Evolutionary conservation across 1,284 basidiomycete species (phyloP), one percentile per base, ranked within the genome.

Genomic region (Athelia sp.): DNA sequence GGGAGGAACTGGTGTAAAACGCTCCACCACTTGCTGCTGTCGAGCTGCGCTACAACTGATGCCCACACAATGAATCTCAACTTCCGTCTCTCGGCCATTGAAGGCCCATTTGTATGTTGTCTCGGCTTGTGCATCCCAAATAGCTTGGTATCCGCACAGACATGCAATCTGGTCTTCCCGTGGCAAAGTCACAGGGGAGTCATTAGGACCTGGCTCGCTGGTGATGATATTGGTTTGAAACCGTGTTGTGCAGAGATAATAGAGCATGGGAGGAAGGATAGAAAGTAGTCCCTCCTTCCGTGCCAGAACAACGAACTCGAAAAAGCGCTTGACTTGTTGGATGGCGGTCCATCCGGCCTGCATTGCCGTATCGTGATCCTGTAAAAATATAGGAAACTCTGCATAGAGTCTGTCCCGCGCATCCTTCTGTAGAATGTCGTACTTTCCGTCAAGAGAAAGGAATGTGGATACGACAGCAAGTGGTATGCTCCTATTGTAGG

Each of bases 381-480:
- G 43, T 44, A 23, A n/a, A n/a, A n/a, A n/a, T n/a, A 22, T 10
- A 18, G 43, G 43, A 44, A 22, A 6, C 4, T 22, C 24, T n/a
- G 6, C 21, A 44, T 8, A 26, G 19, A 44, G 10, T 10, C 43
- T 21, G 18, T n/a, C 8, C 8, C 50, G 15, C n/a, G n/a, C n/a
- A n/a, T 3, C 50, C 54, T 34, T 52, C 53, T 24, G 26, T 24
- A 17, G 22, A 35, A 52, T 22, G 9, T 48, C n/a, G 34, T 56
- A 56, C 38, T 56, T 54, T 11, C 23, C 31, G 29, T 48, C 52
- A 11, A 56, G 26, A 11, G 42, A 26, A 14, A 52, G 44, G 15
- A 50, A 26, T 21, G 52, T 48, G 11, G 45, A 47, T 22, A 50
- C 45, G n/a, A 22, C 46, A 3, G 15, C 26, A 19, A 50, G 46